Base-by-base conservation (phyloP, 352 stramenopile genomes). In the Pythium pyrilobum region DNA sequence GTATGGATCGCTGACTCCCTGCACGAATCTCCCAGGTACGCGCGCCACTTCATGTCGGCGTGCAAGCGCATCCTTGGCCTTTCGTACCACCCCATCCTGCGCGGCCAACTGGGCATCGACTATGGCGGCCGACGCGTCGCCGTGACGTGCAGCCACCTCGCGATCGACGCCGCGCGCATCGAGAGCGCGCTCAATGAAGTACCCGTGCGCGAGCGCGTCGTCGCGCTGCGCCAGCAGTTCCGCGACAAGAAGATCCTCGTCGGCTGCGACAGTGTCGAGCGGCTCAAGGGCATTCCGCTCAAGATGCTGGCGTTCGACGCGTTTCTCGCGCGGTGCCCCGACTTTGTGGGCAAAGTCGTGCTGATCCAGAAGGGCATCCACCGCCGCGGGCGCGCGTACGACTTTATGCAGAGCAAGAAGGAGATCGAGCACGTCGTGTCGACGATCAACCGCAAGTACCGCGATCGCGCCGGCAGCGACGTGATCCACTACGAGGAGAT, bases 261-360 rank as follows among this genome's bases (percentile, higher is more conserved):
- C 15, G 95, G 92, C 1, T 96, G 97, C 59, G 93, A 98, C 66
- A 84, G 82, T 6, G 66, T 99, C 41, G 96, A 99, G 64, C 87
- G 94, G 1, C 68, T 99, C 5, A 98, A 98, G 60, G 96, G 96
- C 15, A 95, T 99, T 34, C 95, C 95, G 25, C 77, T 98, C 28
- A 99, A 99, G 69, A 85, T 99, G 33, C 67, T 98, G 27, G 96
- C 93, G 0, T 95, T 99, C 38, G 91, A 99, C 28, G 68, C 64
- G 7, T 98, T 99, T 37, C 66, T 99, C 5, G 66, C 85, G 29
- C 66, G 82, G 28, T 85, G 83, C 57, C 88, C 92, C 0, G 71
- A 96, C 23, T 89, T 92, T 51, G 71, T 84, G 15, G 75, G 78
- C 15, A 92, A 86, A 33, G 75, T 95, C 4, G 67, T 95, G n/a